Evolutionary conservation across 2,329 filamentous ascomycete species (phyloP).

Genomic region (Claviceps spartinae): DNA sequence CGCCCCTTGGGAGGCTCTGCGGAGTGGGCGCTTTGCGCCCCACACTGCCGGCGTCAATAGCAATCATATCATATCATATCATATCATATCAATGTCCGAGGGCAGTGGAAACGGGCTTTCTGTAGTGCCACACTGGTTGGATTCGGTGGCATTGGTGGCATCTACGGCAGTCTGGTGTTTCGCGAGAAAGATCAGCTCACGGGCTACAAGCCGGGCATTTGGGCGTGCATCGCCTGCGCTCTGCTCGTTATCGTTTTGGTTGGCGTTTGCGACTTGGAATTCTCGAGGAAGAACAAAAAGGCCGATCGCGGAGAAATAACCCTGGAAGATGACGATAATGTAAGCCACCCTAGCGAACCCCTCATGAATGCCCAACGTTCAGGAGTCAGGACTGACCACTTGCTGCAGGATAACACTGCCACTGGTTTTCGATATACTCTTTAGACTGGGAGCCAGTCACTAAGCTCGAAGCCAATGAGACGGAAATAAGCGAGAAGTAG

Average conservation of each 20-base stretch:
- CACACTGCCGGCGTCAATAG: conserved; percentile 66
- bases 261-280: conserved; percentile 24
- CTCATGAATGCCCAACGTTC: not conserved
- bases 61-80: too few relatives aligned
- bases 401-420: not conserved
- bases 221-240: conserved; percentile 38
- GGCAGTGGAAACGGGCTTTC: conserved; percentile 79
- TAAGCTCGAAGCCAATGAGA: not conserved
- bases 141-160: conserved; percentile 66
- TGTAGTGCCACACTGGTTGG: conserved; percentile 64
- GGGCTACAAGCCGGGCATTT: conserved; percentile 40
- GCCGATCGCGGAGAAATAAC: conserved; percentile 40
- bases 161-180: conserved; percentile 62
- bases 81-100: conserved; percentile 75
- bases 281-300: conserved; percentile 30
- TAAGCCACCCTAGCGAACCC: conserved; percentile 15
- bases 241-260: conserved; percentile 34
- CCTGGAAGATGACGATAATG: conserved; percentile 32
- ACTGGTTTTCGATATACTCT: conserved; percentile 5
- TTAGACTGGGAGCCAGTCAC: not conserved
- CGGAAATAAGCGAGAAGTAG: not conserved
- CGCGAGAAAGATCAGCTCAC: conserved; percentile 38
- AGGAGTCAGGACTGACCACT: not conserved
- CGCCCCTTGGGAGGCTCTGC: too few relatives aligned
- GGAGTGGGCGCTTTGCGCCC: too few relatives aligned